phyloP scores from a whole-genome alignment of 495 filamentous ascomycete genomes.

The Viridothelium virens region DNA sequence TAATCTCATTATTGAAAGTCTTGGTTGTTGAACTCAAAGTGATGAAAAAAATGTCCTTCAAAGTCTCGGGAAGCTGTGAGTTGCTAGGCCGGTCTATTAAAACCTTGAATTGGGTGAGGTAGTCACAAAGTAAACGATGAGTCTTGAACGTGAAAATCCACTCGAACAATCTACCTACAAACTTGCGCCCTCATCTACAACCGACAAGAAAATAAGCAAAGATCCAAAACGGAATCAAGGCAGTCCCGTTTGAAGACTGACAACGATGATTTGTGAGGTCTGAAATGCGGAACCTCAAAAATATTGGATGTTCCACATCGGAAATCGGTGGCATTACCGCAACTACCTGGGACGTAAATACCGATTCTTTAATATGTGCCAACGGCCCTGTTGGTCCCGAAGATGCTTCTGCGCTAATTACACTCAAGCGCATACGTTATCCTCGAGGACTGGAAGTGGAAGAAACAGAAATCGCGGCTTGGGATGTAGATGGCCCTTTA shows the following conservation, averaged over 20 bases:
- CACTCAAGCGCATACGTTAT: conserved; percentile 27
- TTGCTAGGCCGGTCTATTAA: too few relatives aligned
- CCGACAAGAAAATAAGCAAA: too few relatives aligned
- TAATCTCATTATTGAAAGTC: too few relatives aligned
- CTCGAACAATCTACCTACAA: neutral
- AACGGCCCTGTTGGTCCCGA: conserved; percentile 28
- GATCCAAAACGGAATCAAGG: too few relatives aligned
- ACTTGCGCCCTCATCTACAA: too few relatives aligned
- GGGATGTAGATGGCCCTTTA: conserved; percentile 71
- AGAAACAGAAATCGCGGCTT: conserved; percentile 56
- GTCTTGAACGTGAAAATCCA: neutral
- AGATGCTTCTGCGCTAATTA: conserved; percentile 28
- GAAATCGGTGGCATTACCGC: conserved; percentile 30
- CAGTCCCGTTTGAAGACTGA: neutral
- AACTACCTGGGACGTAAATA: conserved; percentile 30
- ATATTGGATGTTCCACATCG: conserved; percentile 24
- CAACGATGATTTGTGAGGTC: neutral
- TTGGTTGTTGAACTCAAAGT: too few relatives aligned
- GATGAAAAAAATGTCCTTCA: too few relatives aligned
- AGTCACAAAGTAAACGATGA: neutral
- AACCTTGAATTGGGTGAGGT: too few relatives aligned
- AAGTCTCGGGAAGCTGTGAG: too few relatives aligned
- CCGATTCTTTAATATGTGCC: conserved; percentile 31
- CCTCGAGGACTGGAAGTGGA: conserved; percentile 16
- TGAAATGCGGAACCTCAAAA: conserved; percentile 35